A percentile compares a stretch with the other conserved stretches of the same genome.
These are phyloP conservation scores for Phycomyces nitens DNA, from an alignment of 192 early-diverging fungal species.

Conservation along the genomic window DNA sequence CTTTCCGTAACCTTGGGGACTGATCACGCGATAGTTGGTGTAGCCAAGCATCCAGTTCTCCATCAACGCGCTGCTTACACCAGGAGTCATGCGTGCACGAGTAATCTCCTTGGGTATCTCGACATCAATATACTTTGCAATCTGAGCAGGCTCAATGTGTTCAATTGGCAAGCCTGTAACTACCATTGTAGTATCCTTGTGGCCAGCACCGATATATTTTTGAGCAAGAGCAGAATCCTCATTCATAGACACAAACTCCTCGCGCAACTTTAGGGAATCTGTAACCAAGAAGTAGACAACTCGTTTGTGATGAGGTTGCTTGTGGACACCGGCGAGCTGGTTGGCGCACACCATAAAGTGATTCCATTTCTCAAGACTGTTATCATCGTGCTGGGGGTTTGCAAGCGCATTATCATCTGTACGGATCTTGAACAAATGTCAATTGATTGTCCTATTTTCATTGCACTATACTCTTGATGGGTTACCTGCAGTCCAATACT, in stretches of 20 bases:
- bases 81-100: constrained; percentile 22
- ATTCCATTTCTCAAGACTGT: constrained; percentile 30
- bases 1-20: constrained; percentile 40
- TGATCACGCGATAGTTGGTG: constrained; percentile 42
- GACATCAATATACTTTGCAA: constrained; percentile 40
- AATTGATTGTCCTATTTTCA: not conserved
- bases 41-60: constrained; percentile 45
- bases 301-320: constrained; percentile 30
- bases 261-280: constrained; percentile 37
- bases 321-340: constrained; percentile 32
- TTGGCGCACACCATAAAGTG: constrained; percentile 42
- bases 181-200: constrained; percentile 20
- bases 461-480: no score
- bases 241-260: constrained; percentile 33
- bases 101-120: constrained; percentile 22
- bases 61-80: constrained; percentile 37
- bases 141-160: constrained; percentile 36
- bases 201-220: constrained; percentile 6
- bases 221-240: constrained; percentile 11
- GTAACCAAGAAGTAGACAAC: constrained; percentile 42
- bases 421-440: constrained; percentile 12
- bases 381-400: constrained; percentile 31
- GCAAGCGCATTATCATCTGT: constrained; percentile 39
- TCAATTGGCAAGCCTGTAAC: constrained; percentile 41
- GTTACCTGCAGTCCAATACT: constrained; percentile 40